These are phyloP conservation scores for Sporothrix brasiliensis DNA, from an alignment of 2,329 filamentous ascomycete genomes.

Conservation along the genomic window DNA sequence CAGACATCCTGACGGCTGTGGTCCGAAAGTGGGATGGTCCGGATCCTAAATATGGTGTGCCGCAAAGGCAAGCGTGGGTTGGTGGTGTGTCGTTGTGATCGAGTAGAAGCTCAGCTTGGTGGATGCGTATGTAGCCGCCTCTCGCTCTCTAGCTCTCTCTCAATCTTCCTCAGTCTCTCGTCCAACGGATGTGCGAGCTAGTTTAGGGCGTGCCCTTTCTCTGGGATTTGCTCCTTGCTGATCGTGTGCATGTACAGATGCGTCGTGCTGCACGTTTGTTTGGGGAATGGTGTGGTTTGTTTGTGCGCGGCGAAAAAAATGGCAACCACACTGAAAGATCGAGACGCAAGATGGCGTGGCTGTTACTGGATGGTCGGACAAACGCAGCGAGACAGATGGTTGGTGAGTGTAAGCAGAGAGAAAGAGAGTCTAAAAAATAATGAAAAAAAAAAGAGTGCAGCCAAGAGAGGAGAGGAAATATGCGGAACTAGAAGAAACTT, in stretches of 20 bases:
- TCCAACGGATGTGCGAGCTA: slow-evolving; percentile 24
- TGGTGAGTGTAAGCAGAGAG: slow-evolving; percentile 10
- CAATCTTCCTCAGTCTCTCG: not conserved
- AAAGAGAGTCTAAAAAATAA: not conserved
- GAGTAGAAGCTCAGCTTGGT: slow-evolving; percentile 11
- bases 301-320: slow-evolving; percentile 30
- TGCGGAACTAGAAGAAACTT: not conserved
- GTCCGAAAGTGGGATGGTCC: not conserved
- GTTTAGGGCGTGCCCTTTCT: slow-evolving; percentile 25
- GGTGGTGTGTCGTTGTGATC: slow-evolving; percentile 2
- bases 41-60: slow-evolving; percentile 12
- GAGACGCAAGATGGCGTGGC: slow-evolving; percentile 41
- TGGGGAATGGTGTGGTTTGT: slow-evolving; percentile 19
- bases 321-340: slow-evolving; percentile 32
- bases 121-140: not conserved
- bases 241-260: slow-evolving; percentile 28
- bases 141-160: not conserved
- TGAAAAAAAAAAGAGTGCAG: not conserved
- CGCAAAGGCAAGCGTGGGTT: not conserved
- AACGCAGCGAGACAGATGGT: slow-evolving; percentile 10
- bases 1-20: slow-evolving; percentile 29
- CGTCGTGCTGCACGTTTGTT: slow-evolving; percentile 22
- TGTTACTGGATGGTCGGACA: slow-evolving; percentile 39
- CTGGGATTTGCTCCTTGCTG: slow-evolving; percentile 5
- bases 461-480: not conserved